phyloP scores from a whole-genome alignment of 2,329 filamentous ascomycete genomes.

The Parastagonospora avenae region DNA sequence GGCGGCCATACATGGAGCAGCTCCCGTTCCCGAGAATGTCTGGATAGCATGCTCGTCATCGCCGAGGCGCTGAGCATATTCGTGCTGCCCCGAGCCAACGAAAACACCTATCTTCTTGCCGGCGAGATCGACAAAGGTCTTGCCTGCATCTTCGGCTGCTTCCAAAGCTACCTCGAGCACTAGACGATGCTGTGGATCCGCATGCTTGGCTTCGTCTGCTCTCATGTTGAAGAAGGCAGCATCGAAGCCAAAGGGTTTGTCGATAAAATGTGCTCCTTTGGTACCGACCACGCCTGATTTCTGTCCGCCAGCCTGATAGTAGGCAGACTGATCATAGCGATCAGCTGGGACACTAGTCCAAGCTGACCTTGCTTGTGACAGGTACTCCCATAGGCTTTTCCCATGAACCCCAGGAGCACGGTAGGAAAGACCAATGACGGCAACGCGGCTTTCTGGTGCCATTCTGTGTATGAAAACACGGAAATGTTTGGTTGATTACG shows the following conservation, averaged over 20 bases:
- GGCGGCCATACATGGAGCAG: no score
- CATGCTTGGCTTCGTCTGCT: conserved; percentile 8
- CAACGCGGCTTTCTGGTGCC: neutral
- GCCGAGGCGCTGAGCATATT: no score
- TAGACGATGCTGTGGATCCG: conserved; percentile 13
- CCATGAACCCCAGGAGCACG: neutral
- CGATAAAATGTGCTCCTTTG: conserved; percentile 6
- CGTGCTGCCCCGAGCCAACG: no score
- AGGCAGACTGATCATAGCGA: neutral
- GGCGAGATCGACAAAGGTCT: conserved; percentile 15
- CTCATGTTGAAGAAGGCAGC: conserved; percentile 8
- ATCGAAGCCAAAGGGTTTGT: conserved; percentile 9
- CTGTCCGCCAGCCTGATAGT: neutral
- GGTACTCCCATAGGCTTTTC: neutral
- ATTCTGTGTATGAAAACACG: no score
- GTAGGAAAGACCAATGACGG: neutral
- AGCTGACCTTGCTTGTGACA: neutral
- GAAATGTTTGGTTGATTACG: no score
- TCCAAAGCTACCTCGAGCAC: conserved; percentile 6
- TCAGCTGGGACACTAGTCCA: neutral
- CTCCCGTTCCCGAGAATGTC: no score
- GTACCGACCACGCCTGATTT: neutral
- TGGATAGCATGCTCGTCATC: no score
- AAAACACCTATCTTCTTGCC: conserved; percentile 22
- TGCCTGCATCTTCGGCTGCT: conserved; percentile 17